Evolutionary conservation across 2,329 filamentous ascomycete genomes (phyloP).

Genomic region (Sporothrix curviconia): DNA sequence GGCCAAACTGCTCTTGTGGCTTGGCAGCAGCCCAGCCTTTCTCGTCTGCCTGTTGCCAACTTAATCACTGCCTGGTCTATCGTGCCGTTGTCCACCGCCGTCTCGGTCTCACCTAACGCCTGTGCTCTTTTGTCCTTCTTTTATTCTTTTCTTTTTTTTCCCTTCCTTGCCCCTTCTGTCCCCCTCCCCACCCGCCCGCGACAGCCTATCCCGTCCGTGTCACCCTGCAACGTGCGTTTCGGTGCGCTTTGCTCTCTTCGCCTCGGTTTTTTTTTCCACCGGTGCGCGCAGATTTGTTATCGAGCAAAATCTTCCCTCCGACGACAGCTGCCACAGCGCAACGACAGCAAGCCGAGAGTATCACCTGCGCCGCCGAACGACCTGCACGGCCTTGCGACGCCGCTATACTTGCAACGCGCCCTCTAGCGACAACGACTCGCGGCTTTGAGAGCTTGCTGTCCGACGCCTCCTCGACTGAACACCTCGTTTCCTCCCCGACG

Average conservation of each 20-base stretch:
- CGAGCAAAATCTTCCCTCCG: not conserved
- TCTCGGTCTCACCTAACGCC: not conserved
- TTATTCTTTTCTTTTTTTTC: not conserved
- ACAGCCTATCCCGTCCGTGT: not conserved
- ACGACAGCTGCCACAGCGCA: not conserved
- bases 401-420: not conserved
- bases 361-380: not conserved
- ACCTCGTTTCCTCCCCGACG: not conserved
- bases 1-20: not conserved
- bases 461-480: not conserved
- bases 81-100: not conserved
- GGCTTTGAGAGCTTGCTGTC: not conserved
- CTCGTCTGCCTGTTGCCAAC: slow-evolving; percentile 1
- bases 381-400: not conserved
- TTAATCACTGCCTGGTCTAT: not conserved
- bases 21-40: slow-evolving; percentile 5
- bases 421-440: not conserved
- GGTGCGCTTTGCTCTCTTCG: not conserved
- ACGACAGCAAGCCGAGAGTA: not conserved
- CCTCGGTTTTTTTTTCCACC: not conserved
- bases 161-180: not conserved
- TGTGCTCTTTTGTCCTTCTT: not conserved
- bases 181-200: not conserved
- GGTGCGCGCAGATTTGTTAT: not conserved
- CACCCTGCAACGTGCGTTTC: not conserved